Percentiles rank a stretch among this genome's conserved stretches.
Conservation (phyloP, 2,329 filamentous ascomycete species). For the Aspergillus latus region DNA sequence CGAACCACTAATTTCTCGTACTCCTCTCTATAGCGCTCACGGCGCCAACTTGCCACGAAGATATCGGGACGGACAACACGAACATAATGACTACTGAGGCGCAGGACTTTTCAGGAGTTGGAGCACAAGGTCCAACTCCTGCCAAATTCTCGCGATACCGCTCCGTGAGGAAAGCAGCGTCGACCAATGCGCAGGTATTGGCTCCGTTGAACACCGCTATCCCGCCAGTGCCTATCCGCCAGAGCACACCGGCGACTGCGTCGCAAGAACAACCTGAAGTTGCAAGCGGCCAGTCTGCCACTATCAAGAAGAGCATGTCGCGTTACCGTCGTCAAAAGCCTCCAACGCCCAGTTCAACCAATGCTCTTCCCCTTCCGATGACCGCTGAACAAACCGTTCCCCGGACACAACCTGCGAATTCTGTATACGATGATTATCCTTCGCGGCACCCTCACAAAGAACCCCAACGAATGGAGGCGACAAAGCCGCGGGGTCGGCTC, state of each 20-base stretch:
- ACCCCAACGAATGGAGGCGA: not conserved
- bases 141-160: slow-evolving; percentile 59
- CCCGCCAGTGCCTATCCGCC: slow-evolving; percentile 20
- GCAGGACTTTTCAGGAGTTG: slow-evolving; percentile 17
- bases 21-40: not conserved
- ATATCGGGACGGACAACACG: not conserved
- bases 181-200: slow-evolving; percentile 32
- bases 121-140: slow-evolving; percentile 19
- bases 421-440: not conserved
- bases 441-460: not conserved
- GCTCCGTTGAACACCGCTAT: slow-evolving; percentile 15
- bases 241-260: slow-evolving; percentile 17
- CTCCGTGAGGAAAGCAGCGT: slow-evolving; percentile 52
- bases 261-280: slow-evolving; percentile 9
- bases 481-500: slow-evolving; percentile 2
- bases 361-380: slow-evolving; percentile 14
- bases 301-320: slow-evolving; percentile 36
- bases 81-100: slow-evolving; percentile 24
- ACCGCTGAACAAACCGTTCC: slow-evolving; percentile 13
- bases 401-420: not conserved
- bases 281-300: slow-evolving; percentile 12
- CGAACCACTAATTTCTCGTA: not conserved
- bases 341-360: slow-evolving; percentile 13
- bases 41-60: not conserved
- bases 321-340: slow-evolving; percentile 34